Evolutionary conservation across 176 grass and related monocot genomes (phyloP), one percentile per base, ranked within the genome.

Genomic region (Dendrocalamus sinicus): DNA sequence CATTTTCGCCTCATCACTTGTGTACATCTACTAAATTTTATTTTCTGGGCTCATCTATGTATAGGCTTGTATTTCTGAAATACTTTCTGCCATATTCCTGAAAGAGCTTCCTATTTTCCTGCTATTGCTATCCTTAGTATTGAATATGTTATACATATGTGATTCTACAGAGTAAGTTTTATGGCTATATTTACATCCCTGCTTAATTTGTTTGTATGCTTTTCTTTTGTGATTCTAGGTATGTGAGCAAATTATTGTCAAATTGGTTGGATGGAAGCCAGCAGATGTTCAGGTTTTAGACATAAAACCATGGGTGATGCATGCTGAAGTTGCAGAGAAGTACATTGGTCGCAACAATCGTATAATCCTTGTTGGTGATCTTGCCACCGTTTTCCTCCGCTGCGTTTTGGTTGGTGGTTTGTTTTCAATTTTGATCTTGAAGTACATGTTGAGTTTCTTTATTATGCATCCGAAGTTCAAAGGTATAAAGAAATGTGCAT

Each of bases 261-360:
- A 98, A 70, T 89, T 98, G 78, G 88, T 94, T 76, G 96, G 93
- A 68, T 89, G 93, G 96, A 78, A 84, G 60, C 93, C 77, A 45
- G 51, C 72, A 73, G 96, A 98, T 84, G 45, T 95, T 63, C 90
- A 89, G 63, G 71, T 98, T 81, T 78, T 95, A 64, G 96, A 98
- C 81, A 92, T 95, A 88, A 98, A 98, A 81, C 90, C 91, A 81
- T 98, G 96, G 96, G 81, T 83, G 15, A 95, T 98, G 96, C 91
- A 98, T 94, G 93, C 96, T 86, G 96, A 98, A 92, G 93, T 95
- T 86, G 93, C 93, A 78, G 88, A 95, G 74, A 93, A 93, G 78
- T 98, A 94, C 86, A 84, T 95, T 67, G n/a, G 83, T 51, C 89
- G 47, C 58, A 77, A 87, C 81, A 88, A 92, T 73, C 85, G 91